Conservation (phyloP, 1,139 yeast species). For the Kodamaea anthophila region DNA sequence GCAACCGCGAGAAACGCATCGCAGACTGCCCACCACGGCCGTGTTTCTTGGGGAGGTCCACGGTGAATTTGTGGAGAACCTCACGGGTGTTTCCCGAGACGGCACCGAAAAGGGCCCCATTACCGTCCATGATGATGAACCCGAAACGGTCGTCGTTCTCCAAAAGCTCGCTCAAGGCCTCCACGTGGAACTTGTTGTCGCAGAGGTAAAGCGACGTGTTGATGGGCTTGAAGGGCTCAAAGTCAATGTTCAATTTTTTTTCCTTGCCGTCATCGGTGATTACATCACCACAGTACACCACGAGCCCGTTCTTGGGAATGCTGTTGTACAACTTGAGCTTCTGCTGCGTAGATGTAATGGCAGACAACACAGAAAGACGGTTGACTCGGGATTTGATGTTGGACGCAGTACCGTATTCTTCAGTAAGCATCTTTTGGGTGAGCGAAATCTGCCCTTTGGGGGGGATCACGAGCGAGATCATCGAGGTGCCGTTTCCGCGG, state of each 20-base stretch:
- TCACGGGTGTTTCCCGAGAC: slow-evolving; percentile 96
- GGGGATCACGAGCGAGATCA: slow-evolving; percentile 93
- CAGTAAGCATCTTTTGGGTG: slow-evolving; percentile 87
- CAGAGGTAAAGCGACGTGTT: slow-evolving; percentile 92
- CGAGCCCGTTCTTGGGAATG: slow-evolving; percentile 92
- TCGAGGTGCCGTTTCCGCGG: slow-evolving; percentile 97
- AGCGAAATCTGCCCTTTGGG: slow-evolving; percentile 92
- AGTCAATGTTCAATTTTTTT: slow-evolving; percentile 88
- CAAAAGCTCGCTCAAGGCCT: slow-evolving; percentile 86
- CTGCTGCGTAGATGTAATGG: slow-evolving; percentile 97
- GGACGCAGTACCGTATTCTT: slow-evolving; percentile 98
- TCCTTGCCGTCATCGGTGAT: slow-evolving; percentile 96
- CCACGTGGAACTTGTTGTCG: slow-evolving; percentile 97
- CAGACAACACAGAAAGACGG: slow-evolving; percentile 88
- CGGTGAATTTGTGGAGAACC: slow-evolving; percentile 90
- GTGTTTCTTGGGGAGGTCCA: slow-evolving; percentile 97
- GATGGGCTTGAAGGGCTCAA: slow-evolving; percentile 97
- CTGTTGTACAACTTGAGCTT: slow-evolving; percentile 82
- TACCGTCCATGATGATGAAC: slow-evolving; percentile 98
- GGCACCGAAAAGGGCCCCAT: slow-evolving; percentile 95
- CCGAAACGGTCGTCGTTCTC: slow-evolving; percentile 96
- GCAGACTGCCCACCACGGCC: slow-evolving; percentile 99
- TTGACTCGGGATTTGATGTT: slow-evolving; percentile 96
- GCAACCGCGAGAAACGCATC: slow-evolving; percentile 93
- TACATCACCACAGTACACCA: slow-evolving; percentile 96